Conservation (phyloP, 768 basidiomycete species). For the Leccinellum rugosiceps region DNA sequence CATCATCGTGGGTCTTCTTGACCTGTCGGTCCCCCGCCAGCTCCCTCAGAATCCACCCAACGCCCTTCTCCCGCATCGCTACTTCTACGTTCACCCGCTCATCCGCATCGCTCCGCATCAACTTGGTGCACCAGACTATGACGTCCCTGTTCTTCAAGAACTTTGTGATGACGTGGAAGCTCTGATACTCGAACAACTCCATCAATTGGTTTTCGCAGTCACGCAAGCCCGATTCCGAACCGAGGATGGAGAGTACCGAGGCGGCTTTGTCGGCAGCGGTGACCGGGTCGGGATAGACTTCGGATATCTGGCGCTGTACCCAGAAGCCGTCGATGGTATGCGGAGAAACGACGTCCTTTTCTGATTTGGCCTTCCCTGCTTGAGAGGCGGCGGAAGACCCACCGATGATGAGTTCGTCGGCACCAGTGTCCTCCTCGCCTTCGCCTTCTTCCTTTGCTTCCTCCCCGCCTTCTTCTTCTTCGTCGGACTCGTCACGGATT, state of each 20-base stretch:
- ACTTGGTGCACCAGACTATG: constrained; percentile 96
- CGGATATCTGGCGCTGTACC: constrained; percentile 92
- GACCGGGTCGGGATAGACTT: constrained; percentile 90
- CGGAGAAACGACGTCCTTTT: constrained; percentile 81
- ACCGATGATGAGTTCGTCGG: constrained; percentile 79
- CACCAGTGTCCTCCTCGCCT: constrained; percentile 45
- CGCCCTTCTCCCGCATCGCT: constrained; percentile 95
- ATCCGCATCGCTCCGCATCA: constrained; percentile 85
- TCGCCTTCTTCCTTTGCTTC: constrained; percentile 42
- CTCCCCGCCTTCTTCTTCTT: constrained; percentile 54
- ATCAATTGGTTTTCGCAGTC: constrained; percentile 96
- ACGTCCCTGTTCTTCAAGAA: constrained; percentile 96
- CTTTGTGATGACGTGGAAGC: constrained; percentile 84
- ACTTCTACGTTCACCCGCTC: constrained; percentile 93
- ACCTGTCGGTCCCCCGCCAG: constrained; percentile 77
- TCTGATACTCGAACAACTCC: constrained; percentile 93
- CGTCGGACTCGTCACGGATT: constrained; percentile 78
- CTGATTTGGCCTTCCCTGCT: constrained; percentile 49
- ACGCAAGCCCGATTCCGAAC: constrained; percentile 81
- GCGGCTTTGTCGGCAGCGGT: constrained; percentile 91
- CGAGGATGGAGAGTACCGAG: constrained; percentile 78
- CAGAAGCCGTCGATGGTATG: constrained; percentile 96
- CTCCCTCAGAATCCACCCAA: constrained; percentile 93
- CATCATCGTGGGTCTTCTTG: constrained; percentile 48
- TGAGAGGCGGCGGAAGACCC: constrained; percentile 52